These are phyloP conservation scores for Emericellopsis cladophorae DNA, from an alignment of 2,329 filamentous ascomycete genomes.

Conservation along the genomic window DNA sequence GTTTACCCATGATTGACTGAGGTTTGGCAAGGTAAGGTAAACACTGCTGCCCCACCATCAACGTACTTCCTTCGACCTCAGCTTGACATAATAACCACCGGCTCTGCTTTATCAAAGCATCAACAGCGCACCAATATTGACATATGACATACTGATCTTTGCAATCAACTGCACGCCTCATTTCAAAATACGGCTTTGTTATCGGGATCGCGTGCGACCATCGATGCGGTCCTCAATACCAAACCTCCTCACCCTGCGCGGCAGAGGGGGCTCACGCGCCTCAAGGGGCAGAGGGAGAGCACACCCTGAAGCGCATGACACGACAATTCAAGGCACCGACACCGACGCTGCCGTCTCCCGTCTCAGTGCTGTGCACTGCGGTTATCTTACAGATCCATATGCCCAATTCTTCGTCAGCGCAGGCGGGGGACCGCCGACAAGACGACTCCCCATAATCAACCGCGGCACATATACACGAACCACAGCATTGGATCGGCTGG, in stretches of 20 bases:
- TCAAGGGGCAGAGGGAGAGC: conserved; percentile 24
- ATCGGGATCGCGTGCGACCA: too few species aligned
- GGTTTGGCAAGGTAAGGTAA: too few species aligned
- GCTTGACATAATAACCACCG: too few species aligned
- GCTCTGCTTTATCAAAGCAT: too few species aligned
- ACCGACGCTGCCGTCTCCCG: conserved; percentile 82
- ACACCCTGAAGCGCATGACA: conserved; percentile 43
- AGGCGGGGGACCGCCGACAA: conserved; percentile 31
- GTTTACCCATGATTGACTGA: too few species aligned
- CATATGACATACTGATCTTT: too few species aligned
- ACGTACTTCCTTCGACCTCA: too few species aligned
- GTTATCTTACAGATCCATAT: conserved; percentile 76
- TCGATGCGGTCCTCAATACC: conserved; percentile 48
- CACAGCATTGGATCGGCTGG: conserved; percentile 65
- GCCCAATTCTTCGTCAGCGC: conserved; percentile 54
- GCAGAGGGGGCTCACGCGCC: conserved; percentile 25
- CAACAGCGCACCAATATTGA: too few species aligned
- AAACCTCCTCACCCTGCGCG: conserved; percentile 53
- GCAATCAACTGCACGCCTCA: too few species aligned
- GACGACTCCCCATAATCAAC: conserved; percentile 85
- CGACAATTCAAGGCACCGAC: conserved; percentile 77
- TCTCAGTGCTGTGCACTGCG: conserved; percentile 73
- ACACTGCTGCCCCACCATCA: too few species aligned
- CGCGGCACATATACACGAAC: conserved; percentile 96
- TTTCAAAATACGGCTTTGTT: too few species aligned